Evolutionary conservation across 2,329 filamentous ascomycete genomes (phyloP).

Genomic region (Exophiala oligosperma): DNA sequence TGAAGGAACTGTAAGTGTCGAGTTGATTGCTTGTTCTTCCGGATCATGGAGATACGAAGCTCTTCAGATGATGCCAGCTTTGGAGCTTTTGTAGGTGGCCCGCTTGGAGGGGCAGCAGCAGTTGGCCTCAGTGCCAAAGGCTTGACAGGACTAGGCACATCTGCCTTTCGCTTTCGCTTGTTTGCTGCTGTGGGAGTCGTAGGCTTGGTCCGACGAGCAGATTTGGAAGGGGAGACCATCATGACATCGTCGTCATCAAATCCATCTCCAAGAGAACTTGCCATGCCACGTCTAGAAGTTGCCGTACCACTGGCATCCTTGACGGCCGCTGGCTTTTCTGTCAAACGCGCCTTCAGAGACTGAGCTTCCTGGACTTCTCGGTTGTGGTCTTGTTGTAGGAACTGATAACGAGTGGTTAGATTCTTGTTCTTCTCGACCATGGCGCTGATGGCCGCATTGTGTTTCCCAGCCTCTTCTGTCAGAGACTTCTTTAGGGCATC

Average conservation of each 20-base stretch:
- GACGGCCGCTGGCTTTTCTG: conserved; percentile 34
- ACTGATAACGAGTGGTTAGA: conserved; percentile 59
- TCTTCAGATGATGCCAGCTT: conserved; percentile 31
- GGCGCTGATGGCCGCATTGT: conserved; percentile 56
- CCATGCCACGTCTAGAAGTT: conserved; percentile 50
- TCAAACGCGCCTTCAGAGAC: conserved; percentile 40
- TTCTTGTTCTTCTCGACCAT: conserved; percentile 56
- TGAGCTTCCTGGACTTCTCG: conserved; percentile 54
- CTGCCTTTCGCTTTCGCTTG: conserved; percentile 57
- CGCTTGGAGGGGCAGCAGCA: neutral
- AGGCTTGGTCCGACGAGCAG: conserved; percentile 47
- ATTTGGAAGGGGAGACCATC: conserved; percentile 56
- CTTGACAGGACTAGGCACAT: conserved; percentile 53
- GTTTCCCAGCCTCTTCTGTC: conserved; percentile 53
- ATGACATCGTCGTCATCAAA: conserved; percentile 64
- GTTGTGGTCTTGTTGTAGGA: conserved; percentile 60
- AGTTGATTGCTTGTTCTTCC: conserved; percentile 28
- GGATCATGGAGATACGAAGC: conserved; percentile 7
- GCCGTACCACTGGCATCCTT: conserved; percentile 37
- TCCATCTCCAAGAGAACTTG: conserved; percentile 57
- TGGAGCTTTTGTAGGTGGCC: conserved; percentile 19
- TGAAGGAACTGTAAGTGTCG: conserved; percentile 48
- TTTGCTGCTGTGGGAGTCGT: conserved; percentile 56
- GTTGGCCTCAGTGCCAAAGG: conserved; percentile 35
- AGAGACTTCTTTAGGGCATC: conserved; percentile 54